Percentiles rank a stretch among this genome's conserved stretches.
These are phyloP conservation scores for Vinca minor DNA, from an alignment of 257 asterid genomes.

Conservation along the genomic window DNA sequence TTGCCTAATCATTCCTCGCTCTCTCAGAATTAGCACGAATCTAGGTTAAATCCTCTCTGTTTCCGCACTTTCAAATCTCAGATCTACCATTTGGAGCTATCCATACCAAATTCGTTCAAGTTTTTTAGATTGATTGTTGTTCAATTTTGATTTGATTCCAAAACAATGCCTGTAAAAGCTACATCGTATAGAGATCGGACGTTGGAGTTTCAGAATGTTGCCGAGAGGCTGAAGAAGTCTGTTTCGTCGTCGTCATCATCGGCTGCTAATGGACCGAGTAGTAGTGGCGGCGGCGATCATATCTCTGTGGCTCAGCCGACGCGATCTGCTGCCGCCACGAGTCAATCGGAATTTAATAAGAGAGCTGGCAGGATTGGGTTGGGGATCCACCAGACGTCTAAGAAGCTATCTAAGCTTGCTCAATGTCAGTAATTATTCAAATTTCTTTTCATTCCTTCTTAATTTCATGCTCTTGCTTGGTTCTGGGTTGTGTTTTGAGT, in stretches of 20 bases:
- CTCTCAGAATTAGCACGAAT: not conserved
- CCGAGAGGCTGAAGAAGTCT: constrained; percentile 50
- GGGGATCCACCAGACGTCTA: constrained; percentile 65
- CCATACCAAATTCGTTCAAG: not conserved
- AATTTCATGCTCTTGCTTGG: not conserved
- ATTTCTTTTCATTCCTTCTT: constrained; percentile 2
- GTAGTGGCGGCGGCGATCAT: constrained; percentile 32
- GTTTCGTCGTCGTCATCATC: constrained; percentile 28
- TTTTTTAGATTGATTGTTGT: not conserved
- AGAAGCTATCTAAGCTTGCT: constrained; percentile 65
- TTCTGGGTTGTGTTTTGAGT: not conserved
- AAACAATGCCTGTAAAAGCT: constrained; percentile 51
- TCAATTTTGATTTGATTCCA: not conserved
- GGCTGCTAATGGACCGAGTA: constrained; percentile 44
- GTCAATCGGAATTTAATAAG: constrained; percentile 70
- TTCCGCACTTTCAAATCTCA: constrained; percentile 5
- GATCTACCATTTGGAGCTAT: not conserved
- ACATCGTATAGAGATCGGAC: constrained; percentile 90
- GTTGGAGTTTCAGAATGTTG: constrained; percentile 58
- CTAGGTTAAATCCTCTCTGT: not conserved
- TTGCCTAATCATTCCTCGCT: not conserved
- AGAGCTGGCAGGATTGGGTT: constrained; percentile 61
- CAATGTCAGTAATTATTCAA: constrained; percentile 32
- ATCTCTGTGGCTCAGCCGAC: constrained; percentile 14
- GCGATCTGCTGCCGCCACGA: constrained; percentile 29